Evolutionary conservation across 129 eudicot genomes (phyloP).

Genomic region (Pittosporum tobira): DNA sequence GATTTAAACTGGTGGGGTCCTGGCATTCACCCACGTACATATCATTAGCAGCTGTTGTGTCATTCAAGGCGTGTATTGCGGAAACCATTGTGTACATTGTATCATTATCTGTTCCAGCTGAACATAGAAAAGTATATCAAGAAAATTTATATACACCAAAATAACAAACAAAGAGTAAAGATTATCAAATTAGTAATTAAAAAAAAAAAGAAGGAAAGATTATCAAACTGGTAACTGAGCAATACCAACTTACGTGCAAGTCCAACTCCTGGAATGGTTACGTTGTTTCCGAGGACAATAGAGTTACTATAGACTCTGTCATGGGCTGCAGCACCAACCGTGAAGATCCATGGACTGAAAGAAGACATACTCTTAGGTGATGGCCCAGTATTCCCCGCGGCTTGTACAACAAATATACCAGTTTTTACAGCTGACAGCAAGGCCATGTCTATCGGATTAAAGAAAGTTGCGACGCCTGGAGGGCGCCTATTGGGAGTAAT

Average conservation of each 20-base stretch:
- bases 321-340: constrained; percentile 95
- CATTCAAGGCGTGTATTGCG: constrained; percentile 76
- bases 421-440: constrained; percentile 77
- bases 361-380: constrained; percentile 84
- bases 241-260: constrained; percentile 64
- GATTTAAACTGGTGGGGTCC: constrained; percentile 59
- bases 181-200: too few relatives aligned
- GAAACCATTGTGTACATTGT: constrained; percentile 56
- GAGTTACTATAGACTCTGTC: constrained; percentile 78
- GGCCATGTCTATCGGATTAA: constrained; percentile 98
- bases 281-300: constrained; percentile 64
- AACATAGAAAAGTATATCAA: constrained; percentile 2
- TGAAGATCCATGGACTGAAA: constrained; percentile 97
- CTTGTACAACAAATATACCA: constrained; percentile 96
- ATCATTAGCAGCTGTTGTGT: constrained; percentile 41
- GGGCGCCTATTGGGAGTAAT: constrained; percentile 98
- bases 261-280: constrained; percentile 82
- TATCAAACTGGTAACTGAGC: background rate
- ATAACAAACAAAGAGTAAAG: background rate
- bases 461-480: constrained; percentile 87
- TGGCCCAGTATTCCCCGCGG: constrained; percentile 99
- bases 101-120: constrained; percentile 64
- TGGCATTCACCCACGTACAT: constrained; percentile 92
- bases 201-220: background rate
- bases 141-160: background rate